A percentile compares a stretch with the other conserved stretches of the same genome.
phyloP scores from a whole-genome alignment of 169 alveolate species.

The Theileria orientalis region DNA sequence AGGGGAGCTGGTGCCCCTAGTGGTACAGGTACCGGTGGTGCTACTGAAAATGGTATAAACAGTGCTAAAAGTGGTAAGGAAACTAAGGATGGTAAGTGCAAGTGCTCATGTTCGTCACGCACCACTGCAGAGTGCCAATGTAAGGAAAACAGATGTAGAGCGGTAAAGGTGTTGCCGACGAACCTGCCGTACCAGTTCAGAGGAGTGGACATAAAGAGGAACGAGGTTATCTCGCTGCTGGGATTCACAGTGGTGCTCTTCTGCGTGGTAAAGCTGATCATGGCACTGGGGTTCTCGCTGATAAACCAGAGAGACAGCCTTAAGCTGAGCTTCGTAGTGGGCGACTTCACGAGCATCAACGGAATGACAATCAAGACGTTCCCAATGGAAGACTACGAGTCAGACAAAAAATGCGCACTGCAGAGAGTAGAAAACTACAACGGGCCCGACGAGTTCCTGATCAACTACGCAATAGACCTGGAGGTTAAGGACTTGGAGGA shows the following conservation, averaged over 20 bases:
- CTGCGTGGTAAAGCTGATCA: conserved; percentile 22
- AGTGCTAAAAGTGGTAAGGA: background rate
- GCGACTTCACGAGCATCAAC: background rate
- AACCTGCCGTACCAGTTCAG: conserved; percentile 52
- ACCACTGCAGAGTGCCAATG: background rate
- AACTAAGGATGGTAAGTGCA: background rate
- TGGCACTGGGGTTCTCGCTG: conserved; percentile 10
- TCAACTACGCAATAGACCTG: conserved; percentile 6
- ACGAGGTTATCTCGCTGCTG: conserved; percentile 18
- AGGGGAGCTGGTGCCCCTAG: background rate
- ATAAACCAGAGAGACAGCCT: background rate
- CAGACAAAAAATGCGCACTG: conserved; percentile 5
- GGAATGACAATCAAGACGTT: background rate
- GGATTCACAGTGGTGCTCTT: conserved; percentile 13
- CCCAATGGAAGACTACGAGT: background rate
- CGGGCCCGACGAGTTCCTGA: conserved; percentile 8
- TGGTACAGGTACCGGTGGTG: background rate
- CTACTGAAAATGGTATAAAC: background rate
- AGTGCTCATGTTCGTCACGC: background rate
- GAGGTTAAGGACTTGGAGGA: background rate
- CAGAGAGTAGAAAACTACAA: background rate
- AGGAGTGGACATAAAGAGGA: conserved; percentile 27
- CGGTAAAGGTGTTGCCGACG: conserved; percentile 46
- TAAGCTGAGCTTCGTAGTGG: background rate
- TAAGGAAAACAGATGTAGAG: conserved; percentile 21